These are phyloP conservation scores for Sphagnum contortum DNA, from an alignment of 225 moss, liverwort and hornwort species.

Conservation along the genomic window DNA sequence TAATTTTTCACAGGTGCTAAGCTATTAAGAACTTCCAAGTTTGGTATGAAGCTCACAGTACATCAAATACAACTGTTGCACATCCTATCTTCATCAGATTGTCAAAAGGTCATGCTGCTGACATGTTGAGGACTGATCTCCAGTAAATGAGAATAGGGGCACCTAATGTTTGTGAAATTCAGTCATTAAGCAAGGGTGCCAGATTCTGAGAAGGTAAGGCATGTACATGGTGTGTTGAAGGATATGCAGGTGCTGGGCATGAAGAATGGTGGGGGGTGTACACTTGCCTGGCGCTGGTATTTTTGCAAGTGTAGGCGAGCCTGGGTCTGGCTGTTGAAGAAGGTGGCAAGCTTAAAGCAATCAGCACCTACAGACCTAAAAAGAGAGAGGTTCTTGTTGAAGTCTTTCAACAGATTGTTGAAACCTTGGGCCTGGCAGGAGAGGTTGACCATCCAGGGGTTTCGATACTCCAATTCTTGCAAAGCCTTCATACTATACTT, in stretches of 20 bases:
- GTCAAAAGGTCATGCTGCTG: too few relatives aligned
- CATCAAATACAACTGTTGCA: too few relatives aligned
- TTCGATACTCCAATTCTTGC: slow-evolving; percentile 80
- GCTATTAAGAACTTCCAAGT: too few relatives aligned
- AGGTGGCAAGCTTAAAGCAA: slow-evolving; percentile 66
- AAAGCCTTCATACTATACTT: slow-evolving; percentile 70
- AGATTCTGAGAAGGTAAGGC: too few relatives aligned
- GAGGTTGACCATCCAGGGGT: slow-evolving; percentile 89
- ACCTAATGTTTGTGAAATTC: too few relatives aligned
- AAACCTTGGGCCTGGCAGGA: slow-evolving; percentile 86
- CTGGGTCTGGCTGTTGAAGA: slow-evolving; percentile 80
- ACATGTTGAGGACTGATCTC: too few relatives aligned
- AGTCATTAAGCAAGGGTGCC: too few relatives aligned
- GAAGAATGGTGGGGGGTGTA: not conserved
- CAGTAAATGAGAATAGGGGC: too few relatives aligned
- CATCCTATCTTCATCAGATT: too few relatives aligned
- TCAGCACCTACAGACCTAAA: slow-evolving; percentile 67
- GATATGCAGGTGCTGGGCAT: not conserved
- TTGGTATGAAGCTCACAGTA: too few relatives aligned
- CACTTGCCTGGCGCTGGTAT: slow-evolving; percentile 50
- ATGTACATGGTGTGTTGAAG: too few relatives aligned
- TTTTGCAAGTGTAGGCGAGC: slow-evolving; percentile 68
- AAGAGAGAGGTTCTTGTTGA: slow-evolving; percentile 71
- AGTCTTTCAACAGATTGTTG: slow-evolving; percentile 73
- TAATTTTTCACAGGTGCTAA: too few relatives aligned